Conservation (phyloP, 805 yeast species). For the Lipomyces yamadae region DNA sequence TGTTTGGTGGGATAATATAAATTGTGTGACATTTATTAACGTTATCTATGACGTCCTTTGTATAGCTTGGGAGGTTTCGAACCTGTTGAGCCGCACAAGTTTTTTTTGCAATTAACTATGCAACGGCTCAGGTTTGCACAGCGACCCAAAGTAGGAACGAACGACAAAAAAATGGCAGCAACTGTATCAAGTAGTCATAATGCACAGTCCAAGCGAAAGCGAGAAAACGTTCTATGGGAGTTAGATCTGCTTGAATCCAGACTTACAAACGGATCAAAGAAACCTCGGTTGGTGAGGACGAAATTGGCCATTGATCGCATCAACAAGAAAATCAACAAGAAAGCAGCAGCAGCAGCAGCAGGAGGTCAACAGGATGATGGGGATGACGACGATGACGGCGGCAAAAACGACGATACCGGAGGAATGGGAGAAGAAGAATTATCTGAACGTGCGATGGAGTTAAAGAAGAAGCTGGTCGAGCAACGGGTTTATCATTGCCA, state of each 20-base stretch:
- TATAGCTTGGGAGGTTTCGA: no score
- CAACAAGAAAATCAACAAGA: conserved; percentile 4
- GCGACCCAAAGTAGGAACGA: no score
- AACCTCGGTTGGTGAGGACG: conserved; percentile 43
- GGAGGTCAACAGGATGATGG: neutral
- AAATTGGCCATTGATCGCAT: conserved; percentile 40
- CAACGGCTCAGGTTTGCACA: no score
- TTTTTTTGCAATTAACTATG: no score
- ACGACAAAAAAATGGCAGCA: neutral
- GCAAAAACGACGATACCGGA: neutral
- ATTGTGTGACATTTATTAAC: neutral
- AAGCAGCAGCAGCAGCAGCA: conserved; percentile 8
- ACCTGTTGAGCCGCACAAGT: no score
- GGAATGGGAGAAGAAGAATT: conserved; percentile 8
- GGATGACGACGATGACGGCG: neutral
- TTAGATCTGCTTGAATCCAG: conserved; percentile 47
- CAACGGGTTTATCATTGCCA: conserved; percentile 44
- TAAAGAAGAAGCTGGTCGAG: conserved; percentile 42
- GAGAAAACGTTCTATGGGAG: conserved; percentile 47
- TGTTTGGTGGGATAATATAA: neutral
- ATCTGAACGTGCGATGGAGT: conserved; percentile 20
- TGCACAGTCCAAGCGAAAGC: conserved; percentile 28
- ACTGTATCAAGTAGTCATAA: neutral
- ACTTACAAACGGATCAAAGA: conserved; percentile 38
- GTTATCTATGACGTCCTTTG: neutral